Base-by-base conservation (phyloP, 2,329 filamentous ascomycete species). In the Alternaria longipes region DNA sequence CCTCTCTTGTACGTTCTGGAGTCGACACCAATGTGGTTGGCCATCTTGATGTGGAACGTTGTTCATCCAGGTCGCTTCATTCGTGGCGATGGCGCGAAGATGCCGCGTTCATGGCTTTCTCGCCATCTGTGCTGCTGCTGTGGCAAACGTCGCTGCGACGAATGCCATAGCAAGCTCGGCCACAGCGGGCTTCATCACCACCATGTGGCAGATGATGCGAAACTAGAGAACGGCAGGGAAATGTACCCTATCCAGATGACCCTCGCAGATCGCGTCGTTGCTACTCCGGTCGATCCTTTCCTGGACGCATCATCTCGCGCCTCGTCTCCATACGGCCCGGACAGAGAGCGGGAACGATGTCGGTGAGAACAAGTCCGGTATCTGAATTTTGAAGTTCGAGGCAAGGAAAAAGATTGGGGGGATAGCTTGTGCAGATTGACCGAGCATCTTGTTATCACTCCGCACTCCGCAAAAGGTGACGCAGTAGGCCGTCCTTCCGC, bases 11-110 rank as follows among this genome's bases (percentile, higher is more conserved):
- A 84, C 62, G 71, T 74, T 2, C 83, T 80, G 62, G 86, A 89
- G 69, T 84, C 84, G 1, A 70, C 84, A 3, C 85, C 86, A 3
- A 88, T 89, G 83, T 78, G 84, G 54, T 53, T 87, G 20, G 69
- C 68, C 8, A 59, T 71, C 22, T 9, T 72, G 0, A 57, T 72
- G 28, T 67, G 63, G 63, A 69, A 66, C 46, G 46, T 67, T 18
- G 57, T 65, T 9, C 65, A 59, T 22, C 59, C 60, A 18, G 54
- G 59, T 41, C 56, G 59, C 51, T 69, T 66, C 32, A 62, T 70
- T 30, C 44, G 47, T 40, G 65, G 65, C 54, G 18, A 42, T 4
- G 65, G 62, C 34, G 63, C 65, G 42, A 66, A 66, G 42, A 64
- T 67, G 63, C 65, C 65, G 36, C 65, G 34, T 12, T 68, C 65